Evolutionary conservation across 2,329 filamentous ascomycete genomes (phyloP).

Genomic region (Byssoonygena ceratinophila): DNA sequence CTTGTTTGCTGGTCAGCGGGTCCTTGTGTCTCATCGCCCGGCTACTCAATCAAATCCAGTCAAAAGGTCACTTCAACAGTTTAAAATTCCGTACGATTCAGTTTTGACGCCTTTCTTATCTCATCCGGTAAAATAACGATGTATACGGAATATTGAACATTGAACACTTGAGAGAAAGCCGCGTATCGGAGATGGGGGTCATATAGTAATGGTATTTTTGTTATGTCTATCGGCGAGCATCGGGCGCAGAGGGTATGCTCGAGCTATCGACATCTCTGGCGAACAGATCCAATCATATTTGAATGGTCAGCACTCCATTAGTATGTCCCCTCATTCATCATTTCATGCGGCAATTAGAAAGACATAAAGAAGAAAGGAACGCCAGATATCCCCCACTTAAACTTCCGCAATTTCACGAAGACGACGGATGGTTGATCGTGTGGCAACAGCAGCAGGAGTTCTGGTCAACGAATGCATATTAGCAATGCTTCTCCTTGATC

Average conservation of each 20-base stretch:
- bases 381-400: slow-evolving; percentile 43
- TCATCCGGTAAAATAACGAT: neutral
- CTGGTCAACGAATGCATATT: slow-evolving; percentile 35
- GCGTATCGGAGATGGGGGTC: slow-evolving; percentile 8
- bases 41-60: neutral
- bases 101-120: neutral
- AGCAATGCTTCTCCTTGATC: neutral
- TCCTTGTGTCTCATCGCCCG: neutral
- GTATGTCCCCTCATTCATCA: slow-evolving; percentile 15
- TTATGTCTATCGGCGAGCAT: slow-evolving; percentile 18
- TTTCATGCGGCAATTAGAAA: slow-evolving; percentile 15
- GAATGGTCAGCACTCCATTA: slow-evolving; percentile 27
- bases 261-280: slow-evolving; percentile 19
- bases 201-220: slow-evolving; percentile 19
- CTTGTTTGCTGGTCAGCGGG: neutral
- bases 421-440: slow-evolving; percentile 92
- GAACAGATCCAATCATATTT: slow-evolving; percentile 27
- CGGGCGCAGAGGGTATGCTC: slow-evolving; percentile 15
- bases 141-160: neutral
- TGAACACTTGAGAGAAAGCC: neutral
- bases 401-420: slow-evolving; percentile 96
- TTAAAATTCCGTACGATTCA: neutral
- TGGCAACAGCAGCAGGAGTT: slow-evolving; percentile 84
- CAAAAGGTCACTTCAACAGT: neutral
- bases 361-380: slow-evolving; percentile 10